Base-by-base conservation (phyloP, 2,329 filamentous ascomycete species). In the Ceratocystis huliohia region DNA sequence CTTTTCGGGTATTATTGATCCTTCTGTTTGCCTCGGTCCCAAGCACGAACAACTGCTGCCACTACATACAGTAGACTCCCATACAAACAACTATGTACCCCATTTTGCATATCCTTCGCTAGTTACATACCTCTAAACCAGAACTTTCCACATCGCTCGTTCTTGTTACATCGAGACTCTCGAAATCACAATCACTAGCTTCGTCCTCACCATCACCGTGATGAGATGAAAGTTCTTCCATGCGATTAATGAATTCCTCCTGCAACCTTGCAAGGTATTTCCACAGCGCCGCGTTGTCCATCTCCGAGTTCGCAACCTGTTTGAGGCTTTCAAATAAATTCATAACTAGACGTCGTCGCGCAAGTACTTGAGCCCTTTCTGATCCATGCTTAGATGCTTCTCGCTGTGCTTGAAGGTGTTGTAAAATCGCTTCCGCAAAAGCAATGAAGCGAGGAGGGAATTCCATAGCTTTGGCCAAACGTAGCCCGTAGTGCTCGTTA, bases 401-500 rank as follows among this genome's bases (percentile, higher is more conserved):
- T 22, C 80, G 78, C 25, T 82, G 81, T 8, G 77, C 75, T 50
- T 85, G 80, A 5, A 96, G 76, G 25, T 81, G 81, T 2, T 79
- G 78, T 0, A 88, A 85, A 3, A 94, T 84, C 0, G 77, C 72
- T 68, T 88, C 84, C 0, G 92, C 93, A 41, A 82, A 79, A 5
- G 86, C 77, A 1, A 96, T 77, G 2, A 96, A 83, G 0, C 76
- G 75, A 0, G 80, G 73, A 0, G 93, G 91, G 5, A 96, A 81
- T 0, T 88, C 86, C 28, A 94, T 80, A 0, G 91, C 82, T 41
- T 84, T 84, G 0, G 93, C 91, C 2, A 96, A 80, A 0, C 86
- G 81, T n/a, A 96, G 81, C 0, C 94, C 94, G 71, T 99, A 99
- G 70, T 91, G 85, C 59, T 84, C 78, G 65, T 90, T 85, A 66